A percentile compares a stretch with the other conserved stretches of the same genome.
Evolutionary conservation across 2,329 filamentous ascomycete genomes (phyloP).

Genomic region (Sclerotinia nivalis): DNA sequence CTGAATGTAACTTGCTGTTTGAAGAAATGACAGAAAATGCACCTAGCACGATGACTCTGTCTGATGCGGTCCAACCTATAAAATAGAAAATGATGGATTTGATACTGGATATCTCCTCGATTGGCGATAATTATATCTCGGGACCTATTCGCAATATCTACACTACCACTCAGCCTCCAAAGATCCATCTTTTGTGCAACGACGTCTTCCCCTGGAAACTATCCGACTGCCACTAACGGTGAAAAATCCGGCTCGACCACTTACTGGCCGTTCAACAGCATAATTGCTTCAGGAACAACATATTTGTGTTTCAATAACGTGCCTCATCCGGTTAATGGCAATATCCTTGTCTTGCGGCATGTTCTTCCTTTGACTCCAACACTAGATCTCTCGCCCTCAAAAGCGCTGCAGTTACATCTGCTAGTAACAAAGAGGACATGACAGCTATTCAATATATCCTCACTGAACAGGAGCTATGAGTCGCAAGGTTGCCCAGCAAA

Average conservation of each 20-base stretch:
- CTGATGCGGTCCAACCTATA: slow-evolving; percentile 55
- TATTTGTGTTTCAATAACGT: neutral
- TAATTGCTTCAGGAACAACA: neutral
- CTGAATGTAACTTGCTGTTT: slow-evolving; percentile 52
- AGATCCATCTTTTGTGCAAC: neutral
- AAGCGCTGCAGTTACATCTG: neutral
- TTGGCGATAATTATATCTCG: neutral
- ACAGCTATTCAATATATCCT: neutral
- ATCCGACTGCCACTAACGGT: neutral
- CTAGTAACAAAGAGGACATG: neutral
- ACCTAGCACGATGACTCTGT: slow-evolving; percentile 51
- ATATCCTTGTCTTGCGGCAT: neutral
- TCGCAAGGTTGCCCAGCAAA: neutral
- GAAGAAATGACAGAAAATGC: slow-evolving; percentile 62
- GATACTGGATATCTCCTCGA: neutral
- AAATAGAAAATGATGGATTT: slow-evolving; percentile 52
- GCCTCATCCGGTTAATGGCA: neutral
- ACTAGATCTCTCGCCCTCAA: neutral
- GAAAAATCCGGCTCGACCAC: neutral
- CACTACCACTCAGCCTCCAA: neutral
- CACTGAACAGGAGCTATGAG: neutral
- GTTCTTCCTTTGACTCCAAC: neutral
- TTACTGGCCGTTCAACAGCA: neutral
- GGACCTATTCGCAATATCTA: neutral
- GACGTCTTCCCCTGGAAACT: neutral